Base-by-base conservation (phyloP, 2,329 filamentous ascomycete species). In the Tolypocladium nubicola region DNA sequence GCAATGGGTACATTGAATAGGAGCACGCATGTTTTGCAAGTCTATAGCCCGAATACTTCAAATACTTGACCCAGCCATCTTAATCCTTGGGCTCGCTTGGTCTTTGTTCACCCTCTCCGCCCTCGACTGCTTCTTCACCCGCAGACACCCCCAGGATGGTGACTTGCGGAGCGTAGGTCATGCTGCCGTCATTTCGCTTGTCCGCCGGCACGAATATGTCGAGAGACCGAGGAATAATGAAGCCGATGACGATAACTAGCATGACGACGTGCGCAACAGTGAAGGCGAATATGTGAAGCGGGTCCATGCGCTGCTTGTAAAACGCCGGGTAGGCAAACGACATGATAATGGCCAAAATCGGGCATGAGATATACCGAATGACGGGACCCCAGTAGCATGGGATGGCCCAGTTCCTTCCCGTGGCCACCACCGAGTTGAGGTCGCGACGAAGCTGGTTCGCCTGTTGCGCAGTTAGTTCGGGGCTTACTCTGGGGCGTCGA, bases 371-470 rank as follows among this genome's bases (percentile, higher is more conserved):
- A 30, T 76, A 79, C 8, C 76, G 75, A 0, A 78, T 64, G 13
- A 47, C 45, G 16, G 45, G 45, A 14, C 23, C 45, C 65, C 78
- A 76, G 61, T 79, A 71, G 37, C 35, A 59, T 3, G 78, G 79
- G 3, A 82, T 79, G 4, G 66, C 72, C 79, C 79, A 81, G 61
- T 82, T 82, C 11, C 74, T 75, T 14, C 75, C 72, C 1, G 67
- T 67, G 0, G n/a, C 30, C 0, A 74, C 75, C 37, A 81, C 73
- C 9, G 77, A 73, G 59, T 82, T 81, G 6, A 81, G 73, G 58
- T 81, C 79, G 8, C 71, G 74, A 21, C 75, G 72, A 19, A 82
- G 67, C 69, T 81, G 79, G 61, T 80, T 78, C 54, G 77, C 77
- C 76, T 79, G 55, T 16, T 2, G 21, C 33, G 26, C 23, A 11